Evolutionary conservation across 192 early-diverging fungal genomes (phyloP).

Genomic region (Backusella luteola): DNA sequence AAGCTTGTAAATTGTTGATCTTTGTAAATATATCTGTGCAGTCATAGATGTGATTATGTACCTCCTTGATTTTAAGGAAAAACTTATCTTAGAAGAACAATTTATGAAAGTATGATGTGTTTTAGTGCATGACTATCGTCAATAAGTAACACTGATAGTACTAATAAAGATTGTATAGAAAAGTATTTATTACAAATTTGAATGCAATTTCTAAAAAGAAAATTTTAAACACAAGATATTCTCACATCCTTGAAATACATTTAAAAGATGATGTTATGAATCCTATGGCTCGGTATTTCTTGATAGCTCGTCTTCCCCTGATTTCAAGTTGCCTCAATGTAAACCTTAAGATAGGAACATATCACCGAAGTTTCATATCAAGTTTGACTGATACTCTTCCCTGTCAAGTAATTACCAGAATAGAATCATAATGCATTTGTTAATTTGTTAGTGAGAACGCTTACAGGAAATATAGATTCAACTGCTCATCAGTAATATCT

Average conservation of each 20-base stretch:
- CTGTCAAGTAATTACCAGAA: background rate
- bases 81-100: background rate
- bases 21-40: constrained; percentile 1
- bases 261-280: background rate
- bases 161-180: background rate
- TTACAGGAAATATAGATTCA: background rate
- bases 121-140: background rate
- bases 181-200: background rate
- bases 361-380: background rate
- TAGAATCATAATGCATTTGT: background rate
- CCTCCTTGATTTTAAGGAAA: constrained; percentile 1
- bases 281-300: too few species aligned
- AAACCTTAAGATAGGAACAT: background rate
- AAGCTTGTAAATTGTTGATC: background rate
- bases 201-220: background rate
- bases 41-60: background rate
- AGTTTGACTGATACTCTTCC: background rate
- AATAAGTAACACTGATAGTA: background rate
- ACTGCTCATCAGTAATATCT: background rate
- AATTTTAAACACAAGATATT: background rate
- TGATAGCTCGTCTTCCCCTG: background rate
- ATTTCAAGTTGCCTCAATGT: background rate
- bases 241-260: background rate
- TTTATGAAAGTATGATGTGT: background rate
- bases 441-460: background rate